Base-by-base conservation (phyloP, 169 alveolate species). In the Cryptosporidium sp. region DNA sequence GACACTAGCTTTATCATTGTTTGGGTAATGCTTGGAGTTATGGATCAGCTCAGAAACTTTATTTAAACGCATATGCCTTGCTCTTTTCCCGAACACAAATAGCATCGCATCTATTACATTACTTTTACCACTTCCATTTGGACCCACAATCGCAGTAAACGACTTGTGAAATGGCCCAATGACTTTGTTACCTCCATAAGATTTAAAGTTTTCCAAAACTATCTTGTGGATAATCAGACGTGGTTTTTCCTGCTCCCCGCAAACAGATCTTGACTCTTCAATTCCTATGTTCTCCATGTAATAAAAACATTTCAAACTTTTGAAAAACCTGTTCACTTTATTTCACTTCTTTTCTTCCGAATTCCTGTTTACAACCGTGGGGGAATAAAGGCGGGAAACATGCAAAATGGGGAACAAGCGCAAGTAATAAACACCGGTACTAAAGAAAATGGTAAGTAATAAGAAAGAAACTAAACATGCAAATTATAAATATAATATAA, bases 61-160 rank as follows among this genome's bases (percentile, higher is more conserved):
- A 85, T 97, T 96, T 69, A 96, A 94, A n/a, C 99, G 94, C 96
- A 99, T 96, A 92, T 97, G 96, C 86, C 95, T 95, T 21, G 99
- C 99, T 51, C 98, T 92, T 86, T 97, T 92, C 21, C 99, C 99
- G 92, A 99, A 98, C 12, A 97, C 99, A 92, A 99, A 99, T 52
- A 98, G 96, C 95, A 99, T 93, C 10, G 99, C 99, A 87, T 99
- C 99, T 50, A 98, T 97, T 41, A 98, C 95, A 92, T 99, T 99
- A 85, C 99, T 98, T 94, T 99, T 99, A 16, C 99, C 99, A 59
- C 99, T 95, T 18, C 99, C 99, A 91, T 98, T 98, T 7, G 99
- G 99, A 3, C 99, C 99, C 16, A 97, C 97, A 10, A 97, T 96
- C 23, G 97, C 96, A 26, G 97, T 95, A 91, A 98, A 97, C 55